Evolutionary conservation across 768 basidiomycete species (phyloP), one percentile per base, ranked within the genome.

Genomic region (Lactarius trivialis): DNA sequence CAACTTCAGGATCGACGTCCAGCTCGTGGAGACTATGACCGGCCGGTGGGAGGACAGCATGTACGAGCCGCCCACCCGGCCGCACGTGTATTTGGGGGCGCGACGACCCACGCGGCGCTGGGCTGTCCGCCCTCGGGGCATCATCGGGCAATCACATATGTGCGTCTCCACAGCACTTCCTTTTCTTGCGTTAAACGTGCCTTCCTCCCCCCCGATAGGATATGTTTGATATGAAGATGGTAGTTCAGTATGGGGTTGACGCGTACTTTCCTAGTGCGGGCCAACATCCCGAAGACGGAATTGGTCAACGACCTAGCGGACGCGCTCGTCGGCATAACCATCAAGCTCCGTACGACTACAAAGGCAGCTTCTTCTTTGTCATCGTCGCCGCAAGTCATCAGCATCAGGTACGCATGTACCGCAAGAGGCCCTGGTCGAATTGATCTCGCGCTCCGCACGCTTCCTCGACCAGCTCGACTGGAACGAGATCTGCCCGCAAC

Each of bases 1-100:
- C 9, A 79, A 82, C 60, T 92, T 91, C 68, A 76, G 89, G 21
- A 87, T 92, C 64, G 88, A 92, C 59, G 63, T 84, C 6, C 83
- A 91, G 69, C 74, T 88, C n/a, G 79, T 77, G 0, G 86, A 87
- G 1, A 67, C 67, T 15, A 76, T 74, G 58, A 89, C 89, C 0
- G 84, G 82, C 58, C 75, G 89, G 1, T 75, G 74, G 86, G 85
- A 81, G 79, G 80, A 61, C 70, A 73, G 65, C 61, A 71, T 8
- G 69, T 62, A 60, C 4, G 67, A 73, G 39, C 36, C 66, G 15
- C 60, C 58, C 0, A 67, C 57, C n/a, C 8, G 64, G 79, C 17
- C 77, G 76, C 0, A 74, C 73, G 0, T 91, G 75, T 70, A 60
- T 92, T 88, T 67, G 82, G 88, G 68, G 78, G 75, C 62, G 80